Evolutionary conservation across 768 basidiomycete genomes (phyloP).

Genomic region (Lyophyllum atratum): DNA sequence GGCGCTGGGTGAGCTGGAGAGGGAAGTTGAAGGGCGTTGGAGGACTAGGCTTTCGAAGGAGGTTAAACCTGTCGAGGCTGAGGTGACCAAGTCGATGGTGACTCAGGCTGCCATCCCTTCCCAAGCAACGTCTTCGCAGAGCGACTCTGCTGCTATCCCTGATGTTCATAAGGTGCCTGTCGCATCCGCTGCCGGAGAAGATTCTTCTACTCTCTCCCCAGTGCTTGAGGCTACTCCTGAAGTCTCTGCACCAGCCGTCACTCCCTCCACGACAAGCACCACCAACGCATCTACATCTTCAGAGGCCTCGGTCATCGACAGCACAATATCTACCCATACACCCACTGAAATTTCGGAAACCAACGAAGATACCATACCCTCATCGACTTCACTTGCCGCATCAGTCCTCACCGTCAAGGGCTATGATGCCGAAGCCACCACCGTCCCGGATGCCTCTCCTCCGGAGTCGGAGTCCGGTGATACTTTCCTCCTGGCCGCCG

Average conservation of each 20-base stretch:
- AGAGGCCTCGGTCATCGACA: neutral
- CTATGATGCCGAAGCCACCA: neutral
- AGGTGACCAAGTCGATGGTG: neutral
- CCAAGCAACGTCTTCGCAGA: neutral
- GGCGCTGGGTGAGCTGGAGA: slow-evolving; percentile 56
- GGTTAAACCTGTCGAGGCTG: slow-evolving; percentile 14
- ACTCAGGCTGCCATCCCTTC: neutral
- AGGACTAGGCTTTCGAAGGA: slow-evolving; percentile 28
- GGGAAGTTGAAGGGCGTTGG: slow-evolving; percentile 45
- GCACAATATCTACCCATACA: neutral
- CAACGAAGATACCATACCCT: neutral
- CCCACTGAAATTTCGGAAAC: neutral
- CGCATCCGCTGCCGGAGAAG: neutral
- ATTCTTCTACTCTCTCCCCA: neutral
- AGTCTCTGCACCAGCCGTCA: neutral
- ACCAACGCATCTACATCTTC: neutral
- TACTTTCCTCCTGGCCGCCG: slow-evolving; percentile 28
- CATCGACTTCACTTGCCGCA: slow-evolving; percentile 9
- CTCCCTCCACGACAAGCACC: neutral
- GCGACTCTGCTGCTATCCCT: neutral
- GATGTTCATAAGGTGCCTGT: neutral
- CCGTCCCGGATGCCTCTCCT: slow-evolving; percentile 1
- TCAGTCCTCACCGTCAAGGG: slow-evolving; percentile 25
- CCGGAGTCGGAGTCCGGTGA: slow-evolving; percentile 16
- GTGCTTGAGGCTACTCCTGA: neutral